phyloP scores from a whole-genome alignment of 257 asterid species.

The Solanum etuberosum region DNA sequence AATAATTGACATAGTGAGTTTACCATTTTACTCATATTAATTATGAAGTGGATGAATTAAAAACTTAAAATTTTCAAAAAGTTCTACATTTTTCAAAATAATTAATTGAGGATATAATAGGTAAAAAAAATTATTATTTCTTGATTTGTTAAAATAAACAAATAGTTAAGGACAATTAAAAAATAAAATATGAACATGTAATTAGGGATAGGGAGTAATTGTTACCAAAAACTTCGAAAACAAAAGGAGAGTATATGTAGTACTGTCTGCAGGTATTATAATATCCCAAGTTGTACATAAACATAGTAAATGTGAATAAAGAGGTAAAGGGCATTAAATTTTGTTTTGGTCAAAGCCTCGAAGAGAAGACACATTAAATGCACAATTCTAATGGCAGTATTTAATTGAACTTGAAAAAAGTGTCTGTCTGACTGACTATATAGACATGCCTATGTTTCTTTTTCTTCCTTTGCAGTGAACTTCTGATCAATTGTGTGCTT shows the following conservation, averaged over 20 bases:
- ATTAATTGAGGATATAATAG: too few species aligned
- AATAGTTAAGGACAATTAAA: too few species aligned
- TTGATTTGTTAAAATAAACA: too few species aligned
- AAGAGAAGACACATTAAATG: background rate
- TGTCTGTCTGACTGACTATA: background rate
- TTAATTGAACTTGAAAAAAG: background rate
- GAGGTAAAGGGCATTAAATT: background rate
- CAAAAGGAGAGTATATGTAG: background rate
- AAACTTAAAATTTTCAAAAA: too few species aligned
- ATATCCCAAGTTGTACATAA: background rate
- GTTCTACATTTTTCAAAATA: too few species aligned
- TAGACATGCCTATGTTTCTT: background rate
- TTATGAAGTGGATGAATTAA: too few species aligned
- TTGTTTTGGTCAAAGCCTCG: background rate
- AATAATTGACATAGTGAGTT: too few species aligned
- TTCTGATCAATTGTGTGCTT: background rate
- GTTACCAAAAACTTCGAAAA: background rate
- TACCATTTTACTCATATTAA: too few species aligned
- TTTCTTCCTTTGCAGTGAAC: too few species aligned
- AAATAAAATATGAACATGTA: too few species aligned
- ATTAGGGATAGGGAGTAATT: too few species aligned
- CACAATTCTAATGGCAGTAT: background rate
- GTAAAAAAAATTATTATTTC: too few species aligned
- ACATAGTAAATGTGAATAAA: background rate
- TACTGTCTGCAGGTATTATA: background rate